Evolutionary conservation across 1,139 yeast species (phyloP), one percentile per base, ranked within the genome.

Genomic region (Geotrichum cucujoidarum): DNA sequence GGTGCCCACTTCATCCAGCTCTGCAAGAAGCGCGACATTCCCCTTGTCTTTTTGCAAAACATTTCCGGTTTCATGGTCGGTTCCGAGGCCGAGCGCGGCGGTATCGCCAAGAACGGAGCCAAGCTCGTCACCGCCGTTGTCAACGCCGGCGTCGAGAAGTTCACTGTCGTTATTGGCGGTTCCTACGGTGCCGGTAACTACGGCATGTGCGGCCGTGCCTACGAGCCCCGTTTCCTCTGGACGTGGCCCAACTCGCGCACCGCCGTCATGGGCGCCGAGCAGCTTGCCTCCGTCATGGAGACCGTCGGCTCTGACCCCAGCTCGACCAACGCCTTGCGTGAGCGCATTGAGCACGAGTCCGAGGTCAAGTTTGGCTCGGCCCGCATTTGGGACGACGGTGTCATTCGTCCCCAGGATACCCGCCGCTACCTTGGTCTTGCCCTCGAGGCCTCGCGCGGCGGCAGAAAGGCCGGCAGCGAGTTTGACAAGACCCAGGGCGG

Each of bases 11-110:
- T 65, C 54, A 65, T 65, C 34, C 61, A 63, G 48, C 60, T 65
- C 37, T 65, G 69, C 56, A 65, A 64, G 49, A 61, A 63, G 53
- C 59, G 69, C 16, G 64, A 61, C 38, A 60, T 63, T 39, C 68
- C 69, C 3, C 55, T 65, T 32, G 58, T 65, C 18, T 65, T 65
- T 52, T 47, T 65, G 47, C 69, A 65, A 52, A 65, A 65, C 49
- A 64, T 65, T 39, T 57, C 67, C 13, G 69, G 69, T 0, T 65
- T 65, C 56, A 65, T 65, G 69, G 69, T 65, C 16, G 69, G 69
- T 2, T 58, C 64, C 11, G 67, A 62, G 16, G 67, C 69, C 1
- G 69, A 65, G 54, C 57, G 64, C 22, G 67, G 67, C 6, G 69
- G 69, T 2, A 65, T 65, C 38, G 68, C 68, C 46, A 65, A 65